Evolutionary conservation across 2,329 filamentous ascomycete species (phyloP), one percentile per base, ranked within the genome.

Genomic region (Alternaria alternata): DNA sequence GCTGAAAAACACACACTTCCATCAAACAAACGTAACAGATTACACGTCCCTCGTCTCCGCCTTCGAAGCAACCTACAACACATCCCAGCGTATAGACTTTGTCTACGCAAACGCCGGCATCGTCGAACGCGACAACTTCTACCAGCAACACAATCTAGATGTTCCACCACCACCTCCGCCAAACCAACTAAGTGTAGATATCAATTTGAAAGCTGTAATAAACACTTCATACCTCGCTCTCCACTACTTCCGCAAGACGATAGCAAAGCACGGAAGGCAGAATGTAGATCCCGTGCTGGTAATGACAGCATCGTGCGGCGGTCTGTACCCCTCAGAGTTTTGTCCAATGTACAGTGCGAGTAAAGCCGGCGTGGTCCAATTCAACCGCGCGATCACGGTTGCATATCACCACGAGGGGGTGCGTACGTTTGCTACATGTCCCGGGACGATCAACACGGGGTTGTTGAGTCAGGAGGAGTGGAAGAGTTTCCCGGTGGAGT

Each of bases 81-180:
- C 67, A 3, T 68, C 74, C 9, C 71, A 73, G 14, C 69, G 77
- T 3, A 46, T 84, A 16, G 82, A 84, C 70, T 82, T 84, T 61
- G 81, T 84, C 34, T 84, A 81, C 62, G 82, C 81, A 16, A 84
- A 84, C 55, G 82, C 82, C 1, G 82, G 82, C 1, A 76, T 83
- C 22, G 71, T 82, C 7, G 81, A 83, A 54, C 68, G 74, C 18
- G 66, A 73, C 54, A 81, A 80, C 56, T 82, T 82, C 68, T 82
- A 79, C 63, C 73, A 71, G 43, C 68, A 62, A 7, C 74, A 79
- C 51, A 65, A 69, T 34, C 49, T 79, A 26, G 58, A 58, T n/a
- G 66, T 61, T 7, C 52, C 64, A 7, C 62, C 64, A 2, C 73
- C 74, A 1, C 66, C 81, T 1, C 66, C 72, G 14, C 74, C 74